phyloP scores from a whole-genome alignment of 257 asterid genomes.

The Solanum microdontum region DNA sequence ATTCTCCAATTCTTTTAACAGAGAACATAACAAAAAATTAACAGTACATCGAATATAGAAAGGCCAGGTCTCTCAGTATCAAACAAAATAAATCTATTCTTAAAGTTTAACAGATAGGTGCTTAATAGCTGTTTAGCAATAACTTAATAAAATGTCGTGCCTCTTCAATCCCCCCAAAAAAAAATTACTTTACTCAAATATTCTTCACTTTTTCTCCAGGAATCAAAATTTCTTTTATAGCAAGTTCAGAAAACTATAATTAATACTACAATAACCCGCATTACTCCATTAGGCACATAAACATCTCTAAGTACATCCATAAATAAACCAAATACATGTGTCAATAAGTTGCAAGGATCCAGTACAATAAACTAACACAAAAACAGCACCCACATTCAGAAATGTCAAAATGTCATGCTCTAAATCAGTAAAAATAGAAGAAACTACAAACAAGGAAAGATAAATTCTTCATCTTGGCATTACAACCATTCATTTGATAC shows the following conservation, averaged over 20 bases:
- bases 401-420: background rate
- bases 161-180: background rate
- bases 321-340: background rate
- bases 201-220: background rate
- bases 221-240: background rate
- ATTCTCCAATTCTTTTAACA: background rate
- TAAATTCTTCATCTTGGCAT: background rate
- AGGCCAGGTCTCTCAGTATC: background rate
- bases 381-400: background rate
- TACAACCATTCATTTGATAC: background rate
- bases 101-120: background rate
- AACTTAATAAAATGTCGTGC: background rate
- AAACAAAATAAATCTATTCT: background rate
- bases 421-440: background rate
- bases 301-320: background rate
- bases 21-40: background rate
- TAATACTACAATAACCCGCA: background rate
- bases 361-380: accelerated
- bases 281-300: background rate
- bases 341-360: background rate
- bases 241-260: accelerated
- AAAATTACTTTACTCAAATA: background rate
- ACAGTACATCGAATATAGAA: background rate
- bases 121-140: background rate
- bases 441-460: background rate